Percentiles rank a stretch among this genome's conserved stretches.
phyloP scores from a whole-genome alignment of 805 yeast species.

The Millerozyma miso region DNA sequence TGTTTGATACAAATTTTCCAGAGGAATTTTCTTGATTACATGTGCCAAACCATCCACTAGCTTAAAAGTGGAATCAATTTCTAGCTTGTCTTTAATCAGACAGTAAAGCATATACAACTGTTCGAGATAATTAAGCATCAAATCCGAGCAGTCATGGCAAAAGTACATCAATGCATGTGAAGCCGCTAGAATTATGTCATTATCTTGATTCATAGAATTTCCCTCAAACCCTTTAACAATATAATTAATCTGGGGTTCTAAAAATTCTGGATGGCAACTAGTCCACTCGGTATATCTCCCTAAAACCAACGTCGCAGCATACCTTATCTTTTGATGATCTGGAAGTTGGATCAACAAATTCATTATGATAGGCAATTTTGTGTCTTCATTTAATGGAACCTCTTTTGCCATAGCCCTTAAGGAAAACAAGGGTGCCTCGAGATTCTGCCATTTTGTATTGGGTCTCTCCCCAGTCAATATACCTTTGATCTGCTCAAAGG shows the following conservation, averaged over 20 bases:
- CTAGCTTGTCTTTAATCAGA: conserved; percentile 48
- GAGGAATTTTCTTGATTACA: conserved; percentile 61
- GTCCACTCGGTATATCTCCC: conserved; percentile 99
- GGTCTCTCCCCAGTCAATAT: conserved; percentile 30
- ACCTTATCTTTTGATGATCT: conserved; percentile 80
- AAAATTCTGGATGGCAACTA: conserved; percentile 71
- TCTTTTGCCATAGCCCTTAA: conserved; percentile 94
- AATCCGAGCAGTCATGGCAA: conserved; percentile 81
- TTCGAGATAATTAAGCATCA: conserved; percentile 62
- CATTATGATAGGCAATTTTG: conserved; percentile 74
- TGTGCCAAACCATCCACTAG: conserved; percentile 88
- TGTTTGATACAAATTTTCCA: conserved; percentile 48
- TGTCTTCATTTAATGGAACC: conserved; percentile 62
- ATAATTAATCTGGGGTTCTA: conserved; percentile 80
- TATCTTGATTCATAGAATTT: conserved; percentile 20
- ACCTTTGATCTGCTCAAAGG: conserved; percentile 57
- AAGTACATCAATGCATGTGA: conserved; percentile 92
- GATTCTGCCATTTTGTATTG: conserved; percentile 67
- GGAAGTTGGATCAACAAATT: conserved; percentile 64
- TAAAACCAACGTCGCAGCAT: conserved; percentile 86
- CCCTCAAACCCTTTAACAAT: conserved; percentile 66
- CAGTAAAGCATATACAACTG: conserved; percentile 75
- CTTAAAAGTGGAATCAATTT: conserved; percentile 67
- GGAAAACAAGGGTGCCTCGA: conserved; percentile 87
- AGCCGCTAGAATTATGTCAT: conserved; percentile 73